Conservation (phyloP, 352 stramenopile species). For the Aphanomyces cochlioides region DNA sequence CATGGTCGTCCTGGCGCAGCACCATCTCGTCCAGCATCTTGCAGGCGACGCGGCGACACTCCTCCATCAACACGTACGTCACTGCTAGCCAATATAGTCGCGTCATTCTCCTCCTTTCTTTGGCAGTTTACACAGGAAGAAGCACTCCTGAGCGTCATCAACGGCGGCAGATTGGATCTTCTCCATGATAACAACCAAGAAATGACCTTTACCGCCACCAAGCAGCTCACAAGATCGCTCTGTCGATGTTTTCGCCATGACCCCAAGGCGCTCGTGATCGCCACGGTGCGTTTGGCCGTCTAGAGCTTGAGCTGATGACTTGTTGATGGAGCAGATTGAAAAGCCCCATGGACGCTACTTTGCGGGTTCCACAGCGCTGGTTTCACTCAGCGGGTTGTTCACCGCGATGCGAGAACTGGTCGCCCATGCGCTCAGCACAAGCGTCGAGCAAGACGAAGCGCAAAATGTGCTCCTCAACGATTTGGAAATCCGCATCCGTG, state of each 20-base stretch:
- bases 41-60: slow-evolving; percentile 5
- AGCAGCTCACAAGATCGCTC: background rate
- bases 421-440: slow-evolving; percentile 45
- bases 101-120: background rate
- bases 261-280: background rate
- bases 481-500: slow-evolving; percentile 50
- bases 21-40: background rate
- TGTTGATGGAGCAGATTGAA: background rate
- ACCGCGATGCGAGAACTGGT: slow-evolving; percentile 38
- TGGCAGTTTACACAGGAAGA: slow-evolving; percentile 24
- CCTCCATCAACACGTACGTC: slow-evolving; percentile 37
- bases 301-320: too few species aligned
- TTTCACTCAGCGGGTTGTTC: slow-evolving; percentile 41
- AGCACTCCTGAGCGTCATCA: background rate
- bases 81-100: background rate
- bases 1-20: slow-evolving; percentile 2
- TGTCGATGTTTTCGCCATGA: slow-evolving; percentile 15
- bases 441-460: slow-evolving; percentile 53
- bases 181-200: background rate
- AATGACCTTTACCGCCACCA: background rate
- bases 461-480: slow-evolving; percentile 40
- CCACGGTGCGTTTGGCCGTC: background rate
- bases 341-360: slow-evolving; percentile 14
- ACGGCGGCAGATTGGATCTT: slow-evolving; percentile 7
- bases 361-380: slow-evolving; percentile 38